phyloP scores from a whole-genome alignment of 352 stramenopile genomes.

The Thraustochytrium striatum region DNA sequence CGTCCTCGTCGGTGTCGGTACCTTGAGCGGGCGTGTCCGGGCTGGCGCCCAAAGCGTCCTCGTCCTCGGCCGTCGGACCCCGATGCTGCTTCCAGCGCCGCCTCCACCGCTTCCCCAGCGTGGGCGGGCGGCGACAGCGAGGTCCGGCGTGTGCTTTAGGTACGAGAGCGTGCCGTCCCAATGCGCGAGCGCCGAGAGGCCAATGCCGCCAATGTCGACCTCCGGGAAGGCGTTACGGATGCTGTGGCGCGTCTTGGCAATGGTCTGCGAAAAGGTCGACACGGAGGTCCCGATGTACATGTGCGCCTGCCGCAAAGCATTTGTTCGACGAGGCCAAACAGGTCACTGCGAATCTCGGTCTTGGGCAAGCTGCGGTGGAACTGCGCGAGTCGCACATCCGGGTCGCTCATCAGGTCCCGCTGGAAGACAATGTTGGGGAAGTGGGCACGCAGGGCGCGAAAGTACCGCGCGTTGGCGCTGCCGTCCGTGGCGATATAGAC shows the following conservation, averaged over 20 bases:
- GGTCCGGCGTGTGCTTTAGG: background rate
- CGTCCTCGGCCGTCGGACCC: too few species aligned
- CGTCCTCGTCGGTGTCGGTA: too few species aligned
- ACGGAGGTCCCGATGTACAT: conserved; percentile 12
- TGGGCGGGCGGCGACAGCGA: too few species aligned
- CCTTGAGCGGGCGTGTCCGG: too few species aligned
- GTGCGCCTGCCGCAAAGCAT: conserved; percentile 9
- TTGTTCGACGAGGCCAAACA: conserved; percentile 11
- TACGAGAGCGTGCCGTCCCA: background rate
- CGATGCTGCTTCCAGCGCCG: too few species aligned
- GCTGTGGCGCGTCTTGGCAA: background rate
- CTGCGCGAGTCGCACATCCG: background rate
- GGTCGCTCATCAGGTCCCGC: background rate
- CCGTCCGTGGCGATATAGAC: conserved; percentile 46
- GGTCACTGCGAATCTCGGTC: conserved; percentile 5
- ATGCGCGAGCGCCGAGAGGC: background rate
- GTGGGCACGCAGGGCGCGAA: conserved; percentile 7
- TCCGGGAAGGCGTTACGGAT: background rate
- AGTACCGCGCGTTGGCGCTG: conserved; percentile 4
- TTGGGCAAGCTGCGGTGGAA: conserved; percentile 12
- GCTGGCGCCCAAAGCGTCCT: too few species aligned
- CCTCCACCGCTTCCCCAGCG: too few species aligned
- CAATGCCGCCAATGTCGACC: background rate
- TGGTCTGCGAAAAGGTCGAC: conserved; percentile 21
- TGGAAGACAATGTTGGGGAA: conserved; percentile 13